Conservation (phyloP, 2,329 filamentous ascomycete genomes). For the Talaromyces amestolkiae region DNA sequence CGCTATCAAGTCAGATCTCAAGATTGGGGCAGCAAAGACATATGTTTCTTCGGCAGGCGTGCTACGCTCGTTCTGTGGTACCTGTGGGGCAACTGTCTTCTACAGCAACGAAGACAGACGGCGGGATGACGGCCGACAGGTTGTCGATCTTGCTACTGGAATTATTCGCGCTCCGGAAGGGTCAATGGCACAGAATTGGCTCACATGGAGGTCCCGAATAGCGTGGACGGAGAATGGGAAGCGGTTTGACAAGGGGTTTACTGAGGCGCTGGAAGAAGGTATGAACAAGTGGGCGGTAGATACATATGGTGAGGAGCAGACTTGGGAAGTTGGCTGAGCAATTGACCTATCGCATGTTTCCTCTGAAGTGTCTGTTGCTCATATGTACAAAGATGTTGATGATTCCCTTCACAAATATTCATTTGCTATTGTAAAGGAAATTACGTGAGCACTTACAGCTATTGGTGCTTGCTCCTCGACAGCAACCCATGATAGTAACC, state of each 20-base stretch:
- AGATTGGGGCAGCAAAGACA: slow-evolving; percentile 40
- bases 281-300: neutral
- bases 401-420: too few species aligned
- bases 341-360: too few species aligned
- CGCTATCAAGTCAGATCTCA: slow-evolving; percentile 18
- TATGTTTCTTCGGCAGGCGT: slow-evolving; percentile 40
- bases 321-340: too few species aligned
- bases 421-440: too few species aligned
- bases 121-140: neutral
- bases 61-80: slow-evolving; percentile 45
- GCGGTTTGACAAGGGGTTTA: slow-evolving; percentile 21
- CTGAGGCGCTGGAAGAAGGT: neutral
- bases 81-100: slow-evolving; percentile 47
- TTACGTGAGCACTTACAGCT: too few species aligned
- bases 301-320: neutral
- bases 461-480: too few species aligned
- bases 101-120: slow-evolving; percentile 37
- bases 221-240: slow-evolving; percentile 22
- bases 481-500: too few species aligned
- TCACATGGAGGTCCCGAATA: slow-evolving; percentile 42
- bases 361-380: too few species aligned
- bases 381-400: too few species aligned
- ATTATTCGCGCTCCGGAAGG: slow-evolving; percentile 40
- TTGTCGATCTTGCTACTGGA: slow-evolving; percentile 47
- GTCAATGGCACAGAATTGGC: slow-evolving; percentile 43